phyloP scores from a whole-genome alignment of 78 protist species.

The Guillardia theta region DNA sequence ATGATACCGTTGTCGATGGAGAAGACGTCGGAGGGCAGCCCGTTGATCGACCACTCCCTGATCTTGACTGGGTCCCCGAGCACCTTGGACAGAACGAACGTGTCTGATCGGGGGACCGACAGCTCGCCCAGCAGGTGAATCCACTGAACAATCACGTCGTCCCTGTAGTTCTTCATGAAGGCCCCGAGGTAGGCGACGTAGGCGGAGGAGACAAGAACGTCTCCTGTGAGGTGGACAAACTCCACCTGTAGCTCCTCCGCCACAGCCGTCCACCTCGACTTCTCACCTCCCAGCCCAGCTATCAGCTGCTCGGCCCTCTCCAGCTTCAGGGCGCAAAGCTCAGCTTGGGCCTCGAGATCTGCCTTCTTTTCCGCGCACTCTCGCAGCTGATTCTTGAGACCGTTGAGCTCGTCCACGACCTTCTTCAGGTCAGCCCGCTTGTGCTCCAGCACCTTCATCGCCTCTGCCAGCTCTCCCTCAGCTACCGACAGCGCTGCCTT shows the following conservation, averaged over 20 bases:
- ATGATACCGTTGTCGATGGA: constrained; percentile 86
- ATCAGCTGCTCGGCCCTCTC: constrained; percentile 56
- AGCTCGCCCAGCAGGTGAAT: neutral
- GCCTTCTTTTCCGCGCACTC: neutral
- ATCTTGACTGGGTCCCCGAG: constrained; percentile 69
- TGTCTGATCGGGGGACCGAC: constrained; percentile 25
- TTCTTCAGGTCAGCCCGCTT: constrained; percentile 54
- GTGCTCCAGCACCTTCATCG: constrained; percentile 22
- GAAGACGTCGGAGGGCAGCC: constrained; percentile 79
- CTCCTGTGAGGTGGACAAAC: constrained; percentile 26
- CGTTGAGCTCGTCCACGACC: constrained; percentile 42
- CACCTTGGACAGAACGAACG: constrained; percentile 7
- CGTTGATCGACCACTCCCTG: constrained; percentile 71
- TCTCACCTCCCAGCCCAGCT: constrained; percentile 60
- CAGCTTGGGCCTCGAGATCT: constrained; percentile 57
- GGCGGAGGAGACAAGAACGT: constrained; percentile 32
- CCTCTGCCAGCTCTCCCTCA: constrained; percentile 46
- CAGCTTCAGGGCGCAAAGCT: neutral
- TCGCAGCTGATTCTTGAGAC: neutral
- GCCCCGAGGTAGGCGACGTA: constrained; percentile 62
- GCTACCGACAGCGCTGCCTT: constrained; percentile 56
- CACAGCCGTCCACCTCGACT: neutral
- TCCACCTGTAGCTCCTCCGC: constrained; percentile 5
- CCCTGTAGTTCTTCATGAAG: constrained; percentile 48
- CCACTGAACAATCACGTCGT: constrained; percentile 47